These are phyloP conservation scores for Xylaria acuta DNA, from an alignment of 495 filamentous ascomycete species.

Conservation along the genomic window DNA sequence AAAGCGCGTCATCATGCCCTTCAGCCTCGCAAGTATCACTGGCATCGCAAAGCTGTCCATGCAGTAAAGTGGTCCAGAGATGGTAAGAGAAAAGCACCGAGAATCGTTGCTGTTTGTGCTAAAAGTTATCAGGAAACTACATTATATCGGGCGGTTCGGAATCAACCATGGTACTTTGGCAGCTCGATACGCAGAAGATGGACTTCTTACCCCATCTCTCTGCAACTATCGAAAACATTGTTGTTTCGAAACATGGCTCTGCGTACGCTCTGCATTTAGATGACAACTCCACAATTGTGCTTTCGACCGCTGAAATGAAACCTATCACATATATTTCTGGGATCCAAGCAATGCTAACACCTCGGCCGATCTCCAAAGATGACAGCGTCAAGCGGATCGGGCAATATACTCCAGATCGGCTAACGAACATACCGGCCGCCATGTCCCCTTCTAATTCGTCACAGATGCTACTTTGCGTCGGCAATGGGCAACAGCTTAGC, in stretches of 20 bases:
- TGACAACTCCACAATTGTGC: slow-evolving; percentile 86
- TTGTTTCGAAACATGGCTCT: slow-evolving; percentile 77
- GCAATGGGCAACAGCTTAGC: slow-evolving; percentile 53
- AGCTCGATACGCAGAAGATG: slow-evolving; percentile 81
- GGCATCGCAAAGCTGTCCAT: slow-evolving; percentile 85
- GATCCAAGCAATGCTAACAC: slow-evolving; percentile 68
- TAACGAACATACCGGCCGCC: slow-evolving; percentile 42
- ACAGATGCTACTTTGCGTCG: slow-evolving; percentile 53
- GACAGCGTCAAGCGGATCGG: slow-evolving; percentile 47
- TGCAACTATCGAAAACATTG: slow-evolving; percentile 79
- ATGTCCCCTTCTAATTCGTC: slow-evolving; percentile 48
- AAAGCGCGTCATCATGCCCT: slow-evolving; percentile 45
- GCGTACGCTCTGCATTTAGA: slow-evolving; percentile 83
- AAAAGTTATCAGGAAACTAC: slow-evolving; percentile 77
- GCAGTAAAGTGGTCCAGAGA: slow-evolving; percentile 87
- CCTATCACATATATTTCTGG: slow-evolving; percentile 82
- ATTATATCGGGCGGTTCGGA: slow-evolving; percentile 91
- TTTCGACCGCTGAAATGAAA: slow-evolving; percentile 85
- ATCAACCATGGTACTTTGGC: slow-evolving; percentile 93
- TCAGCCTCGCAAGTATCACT: slow-evolving; percentile 73
- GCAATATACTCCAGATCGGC: slow-evolving; percentile 24
- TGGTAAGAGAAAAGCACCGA: slow-evolving; percentile 61
- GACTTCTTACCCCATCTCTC: slow-evolving; percentile 88
- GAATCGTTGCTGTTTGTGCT: slow-evolving; percentile 30
- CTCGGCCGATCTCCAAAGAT: slow-evolving; percentile 49